Percentiles rank a stretch among this genome's conserved stretches.
These are phyloP conservation scores for Crithidia sp. DNA, from an alignment of 208 protist species.

Conservation along the genomic window DNA sequence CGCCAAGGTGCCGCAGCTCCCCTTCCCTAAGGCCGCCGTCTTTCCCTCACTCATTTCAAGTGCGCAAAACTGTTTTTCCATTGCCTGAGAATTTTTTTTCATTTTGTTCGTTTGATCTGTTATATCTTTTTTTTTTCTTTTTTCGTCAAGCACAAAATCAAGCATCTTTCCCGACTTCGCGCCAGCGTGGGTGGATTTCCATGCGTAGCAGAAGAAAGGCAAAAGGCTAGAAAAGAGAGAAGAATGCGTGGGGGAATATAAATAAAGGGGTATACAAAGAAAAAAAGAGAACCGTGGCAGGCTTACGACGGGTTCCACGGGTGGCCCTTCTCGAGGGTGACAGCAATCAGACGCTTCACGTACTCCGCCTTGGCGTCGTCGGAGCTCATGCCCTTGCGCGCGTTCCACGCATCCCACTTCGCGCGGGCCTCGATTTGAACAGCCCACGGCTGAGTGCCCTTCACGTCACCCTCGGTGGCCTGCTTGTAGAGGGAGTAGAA, in stretches of 20 bases:
- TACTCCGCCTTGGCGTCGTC: constrained; percentile 93
- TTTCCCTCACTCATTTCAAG: no score
- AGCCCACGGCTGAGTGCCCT: constrained; percentile 89
- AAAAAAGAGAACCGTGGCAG: neutral
- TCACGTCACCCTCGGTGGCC: constrained; percentile 95
- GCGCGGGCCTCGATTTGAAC: constrained; percentile 93
- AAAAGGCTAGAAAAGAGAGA: neutral
- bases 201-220: no score
- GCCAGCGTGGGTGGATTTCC: no score
- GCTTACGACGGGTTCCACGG: constrained; percentile 62
- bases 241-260: neutral
- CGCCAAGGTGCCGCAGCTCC: no score
- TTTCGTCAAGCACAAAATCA: no score
- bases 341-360: constrained; percentile 76
- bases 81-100: no score
- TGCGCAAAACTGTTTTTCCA: no score
- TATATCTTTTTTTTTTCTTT: no score
- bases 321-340: constrained; percentile 72
- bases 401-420: constrained; percentile 95
- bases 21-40: no score
- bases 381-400: constrained; percentile 82
- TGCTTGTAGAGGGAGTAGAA: constrained; percentile 98
- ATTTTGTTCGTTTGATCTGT: no score
- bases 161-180: no score
- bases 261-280: neutral